Evolutionary conservation across 257 asterid genomes (phyloP).

Genomic region (Nicotiana obtusifolia): DNA sequence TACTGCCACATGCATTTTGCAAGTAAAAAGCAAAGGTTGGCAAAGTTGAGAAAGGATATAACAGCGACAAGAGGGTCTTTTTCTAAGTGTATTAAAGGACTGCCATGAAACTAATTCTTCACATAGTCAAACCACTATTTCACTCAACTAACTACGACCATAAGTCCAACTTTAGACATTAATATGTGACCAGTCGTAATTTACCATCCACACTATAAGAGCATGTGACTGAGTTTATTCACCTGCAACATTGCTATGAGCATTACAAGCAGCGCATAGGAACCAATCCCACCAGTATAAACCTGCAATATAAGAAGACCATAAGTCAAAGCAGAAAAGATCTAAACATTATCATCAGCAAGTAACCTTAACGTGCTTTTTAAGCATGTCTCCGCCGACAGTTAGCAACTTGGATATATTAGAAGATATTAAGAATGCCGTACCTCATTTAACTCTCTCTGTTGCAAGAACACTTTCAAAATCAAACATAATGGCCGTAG

Average conservation of each 20-base stretch:
- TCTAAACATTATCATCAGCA: slow-evolving; percentile 7
- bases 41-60: background rate
- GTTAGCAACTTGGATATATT: background rate
- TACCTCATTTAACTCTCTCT: slow-evolving; percentile 96
- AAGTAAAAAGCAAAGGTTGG: background rate
- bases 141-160: background rate
- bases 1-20: background rate
- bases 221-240: slow-evolving; percentile 15
- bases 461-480: slow-evolving; percentile 88
- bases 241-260: slow-evolving; percentile 93
- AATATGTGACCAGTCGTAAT: background rate
- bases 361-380: background rate
- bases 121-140: background rate
- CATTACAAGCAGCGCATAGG: slow-evolving; percentile 94
- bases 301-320: slow-evolving; percentile 44
- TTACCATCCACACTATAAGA: background rate
- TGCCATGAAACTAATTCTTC: background rate
- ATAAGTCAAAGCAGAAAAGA: slow-evolving; percentile 17
- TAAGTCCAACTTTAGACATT: background rate
- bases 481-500: slow-evolving; percentile 82
- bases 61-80: background rate
- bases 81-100: background rate
- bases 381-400: background rate
- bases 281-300: slow-evolving; percentile 96
- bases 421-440: background rate